Conservation (phyloP, 306 rosid species). For the Prunus fruticosa region DNA sequence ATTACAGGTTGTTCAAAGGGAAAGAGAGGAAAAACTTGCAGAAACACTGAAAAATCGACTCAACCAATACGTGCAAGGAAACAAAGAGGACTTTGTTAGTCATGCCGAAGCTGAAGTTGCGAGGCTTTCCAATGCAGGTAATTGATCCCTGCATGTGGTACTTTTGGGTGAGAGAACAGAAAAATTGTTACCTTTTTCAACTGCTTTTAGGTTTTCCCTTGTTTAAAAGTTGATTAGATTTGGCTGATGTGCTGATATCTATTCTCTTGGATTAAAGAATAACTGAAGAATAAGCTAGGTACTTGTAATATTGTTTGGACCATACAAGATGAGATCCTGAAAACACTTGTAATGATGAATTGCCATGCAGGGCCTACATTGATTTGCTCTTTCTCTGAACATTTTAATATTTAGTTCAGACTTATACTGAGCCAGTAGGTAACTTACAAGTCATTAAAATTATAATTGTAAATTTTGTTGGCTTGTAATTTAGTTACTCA, state of each 20-base stretch:
- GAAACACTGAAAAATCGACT: constrained; percentile 71
- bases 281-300: background rate
- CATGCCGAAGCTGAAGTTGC: constrained; percentile 84
- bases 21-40: constrained; percentile 90
- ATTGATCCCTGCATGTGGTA: background rate
- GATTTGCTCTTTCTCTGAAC: background rate
- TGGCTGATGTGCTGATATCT: background rate
- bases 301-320: background rate
- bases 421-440: background rate
- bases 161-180: background rate
- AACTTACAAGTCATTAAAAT: background rate
- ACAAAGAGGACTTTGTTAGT: constrained; percentile 59
- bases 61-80: constrained; percentile 79
- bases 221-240: background rate
- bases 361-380: background rate
- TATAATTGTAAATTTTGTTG: background rate
- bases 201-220: background rate
- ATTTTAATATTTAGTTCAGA: background rate
- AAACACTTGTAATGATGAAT: background rate
- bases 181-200: background rate
- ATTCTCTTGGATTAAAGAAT: background rate
- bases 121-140: constrained; percentile 92
- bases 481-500: background rate
- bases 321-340: background rate
- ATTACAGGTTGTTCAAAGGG: constrained; percentile 80